Evolutionary conservation across 169 alveolate genomes (phyloP).

Genomic region (Eimeria brunetti): DNA sequence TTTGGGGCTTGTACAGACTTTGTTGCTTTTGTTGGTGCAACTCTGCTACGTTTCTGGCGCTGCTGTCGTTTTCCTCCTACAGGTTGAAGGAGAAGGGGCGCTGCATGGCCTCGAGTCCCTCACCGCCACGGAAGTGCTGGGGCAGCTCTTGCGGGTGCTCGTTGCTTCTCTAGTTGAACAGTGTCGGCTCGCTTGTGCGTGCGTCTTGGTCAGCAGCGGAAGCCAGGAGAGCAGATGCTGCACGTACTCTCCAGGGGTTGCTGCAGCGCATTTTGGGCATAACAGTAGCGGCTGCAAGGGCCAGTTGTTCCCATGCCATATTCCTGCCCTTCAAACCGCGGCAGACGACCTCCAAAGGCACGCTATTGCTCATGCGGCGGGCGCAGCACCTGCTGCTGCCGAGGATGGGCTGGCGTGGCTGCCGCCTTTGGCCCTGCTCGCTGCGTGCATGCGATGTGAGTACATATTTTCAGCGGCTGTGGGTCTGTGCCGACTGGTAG

Average conservation of each 20-base stretch:
- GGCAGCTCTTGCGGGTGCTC: constrained; percentile 67
- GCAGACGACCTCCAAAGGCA: constrained; percentile 77
- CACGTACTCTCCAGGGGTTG: constrained; percentile 34
- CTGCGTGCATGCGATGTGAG: constrained; percentile 71
- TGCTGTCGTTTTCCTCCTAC: constrained; percentile 19
- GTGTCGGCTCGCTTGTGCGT: constrained; percentile 69
- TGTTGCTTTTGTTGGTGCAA: neutral
- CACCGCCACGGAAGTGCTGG: constrained; percentile 65
- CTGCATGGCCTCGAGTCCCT: constrained; percentile 75
- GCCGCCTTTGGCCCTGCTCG: constrained; percentile 51
- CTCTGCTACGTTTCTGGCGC: neutral
- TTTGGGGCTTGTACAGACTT: neutral
- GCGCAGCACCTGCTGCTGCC: constrained; percentile 56
- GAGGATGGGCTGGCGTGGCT: constrained; percentile 45
- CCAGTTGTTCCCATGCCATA: constrained; percentile 40
- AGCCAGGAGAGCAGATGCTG: constrained; percentile 19
- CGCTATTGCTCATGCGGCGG: constrained; percentile 59
- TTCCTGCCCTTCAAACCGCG: constrained; percentile 50
- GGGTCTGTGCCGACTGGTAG: constrained; percentile 53
- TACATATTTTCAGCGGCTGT: constrained; percentile 36
- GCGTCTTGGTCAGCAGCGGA: constrained; percentile 33
- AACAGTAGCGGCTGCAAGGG: constrained; percentile 32
- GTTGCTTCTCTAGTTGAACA: constrained; percentile 69
- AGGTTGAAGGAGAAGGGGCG: constrained; percentile 81
- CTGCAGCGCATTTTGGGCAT: constrained; percentile 13